Evolutionary conservation across 495 filamentous ascomycete species (phyloP).

Genomic region (Neurospora tetrasperma): DNA sequence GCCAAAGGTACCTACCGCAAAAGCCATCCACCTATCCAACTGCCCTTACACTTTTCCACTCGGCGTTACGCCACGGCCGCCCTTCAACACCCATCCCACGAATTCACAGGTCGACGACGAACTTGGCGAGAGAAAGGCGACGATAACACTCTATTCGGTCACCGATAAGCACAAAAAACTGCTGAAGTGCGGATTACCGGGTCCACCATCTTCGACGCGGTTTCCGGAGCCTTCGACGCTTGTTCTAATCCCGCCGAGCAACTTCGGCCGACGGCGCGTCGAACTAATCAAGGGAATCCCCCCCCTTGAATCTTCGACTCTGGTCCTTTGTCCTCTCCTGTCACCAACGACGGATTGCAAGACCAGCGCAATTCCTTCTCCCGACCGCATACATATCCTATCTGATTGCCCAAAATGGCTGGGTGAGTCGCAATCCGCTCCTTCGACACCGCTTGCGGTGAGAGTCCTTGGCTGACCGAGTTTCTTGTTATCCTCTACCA

Average conservation of each 20-base stretch:
- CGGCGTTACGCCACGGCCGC: conserved; percentile 14
- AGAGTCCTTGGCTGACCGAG: not conserved
- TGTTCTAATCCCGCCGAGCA: not conserved
- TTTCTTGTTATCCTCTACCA: not conserved
- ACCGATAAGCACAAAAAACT: not conserved
- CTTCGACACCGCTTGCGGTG: not conserved
- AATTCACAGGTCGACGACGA: conserved; percentile 7
- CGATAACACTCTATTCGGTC: not conserved
- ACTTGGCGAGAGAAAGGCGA: not conserved
- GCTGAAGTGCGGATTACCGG: not conserved
- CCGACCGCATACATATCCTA: not conserved
- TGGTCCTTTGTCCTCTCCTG: not conserved
- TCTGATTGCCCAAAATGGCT: not conserved
- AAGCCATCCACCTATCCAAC: not conserved
- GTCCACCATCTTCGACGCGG: not conserved
- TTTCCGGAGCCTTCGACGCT: not conserved
- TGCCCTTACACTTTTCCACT: conserved; percentile 7
- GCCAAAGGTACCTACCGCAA: not conserved
- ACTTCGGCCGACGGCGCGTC: not conserved
- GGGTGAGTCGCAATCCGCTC: not conserved
- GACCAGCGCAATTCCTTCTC: not conserved
- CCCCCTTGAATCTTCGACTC: not conserved
- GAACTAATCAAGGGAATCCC: not conserved
- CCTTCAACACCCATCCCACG: conserved; percentile 4
- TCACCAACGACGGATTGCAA: not conserved